Percentiles rank a stretch among this genome's conserved stretches.
Conservation (phyloP, 2,329 filamentous ascomycete species). For the Xylariaceae sp. region DNA sequence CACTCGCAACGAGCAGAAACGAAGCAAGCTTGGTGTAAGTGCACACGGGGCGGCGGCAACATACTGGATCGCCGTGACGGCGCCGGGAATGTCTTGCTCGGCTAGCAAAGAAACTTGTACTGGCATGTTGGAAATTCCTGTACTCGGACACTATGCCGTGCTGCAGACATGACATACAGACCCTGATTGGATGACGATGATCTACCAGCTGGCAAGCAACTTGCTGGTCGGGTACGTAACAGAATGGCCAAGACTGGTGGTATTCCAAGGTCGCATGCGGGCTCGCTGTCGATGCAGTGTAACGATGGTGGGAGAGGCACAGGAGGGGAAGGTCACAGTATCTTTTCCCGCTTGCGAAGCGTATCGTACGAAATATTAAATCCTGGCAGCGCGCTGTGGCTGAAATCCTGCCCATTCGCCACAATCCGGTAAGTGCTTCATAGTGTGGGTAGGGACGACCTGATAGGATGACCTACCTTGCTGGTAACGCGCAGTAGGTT, state of each 20-base stretch:
- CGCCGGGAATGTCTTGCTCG: conserved; percentile 31
- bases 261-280: neutral
- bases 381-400: neutral
- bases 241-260: conserved; percentile 7
- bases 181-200: neutral
- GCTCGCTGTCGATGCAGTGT: conserved; percentile 12
- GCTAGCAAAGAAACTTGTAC: conserved; percentile 27
- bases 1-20: no score
- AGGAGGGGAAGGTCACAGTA: neutral
- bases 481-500: neutral
- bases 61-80: conserved; percentile 31
- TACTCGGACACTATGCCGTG: neutral
- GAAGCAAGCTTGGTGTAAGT: neutral
- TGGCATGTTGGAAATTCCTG: conserved; percentile 20
- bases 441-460: neutral
- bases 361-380: neutral
- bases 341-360: neutral
- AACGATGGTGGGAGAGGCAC: conserved; percentile 3
- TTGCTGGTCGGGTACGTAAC: neutral
- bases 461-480: neutral
- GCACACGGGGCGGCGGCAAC: conserved; percentile 12
- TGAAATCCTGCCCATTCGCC: neutral
- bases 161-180: neutral
- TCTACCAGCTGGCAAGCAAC: neutral
- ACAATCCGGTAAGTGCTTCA: neutral